A percentile compares a stretch with the other conserved stretches of the same genome.
phyloP scores from a whole-genome alignment of 805 yeast genomes.

The Nematodospora valgi region DNA sequence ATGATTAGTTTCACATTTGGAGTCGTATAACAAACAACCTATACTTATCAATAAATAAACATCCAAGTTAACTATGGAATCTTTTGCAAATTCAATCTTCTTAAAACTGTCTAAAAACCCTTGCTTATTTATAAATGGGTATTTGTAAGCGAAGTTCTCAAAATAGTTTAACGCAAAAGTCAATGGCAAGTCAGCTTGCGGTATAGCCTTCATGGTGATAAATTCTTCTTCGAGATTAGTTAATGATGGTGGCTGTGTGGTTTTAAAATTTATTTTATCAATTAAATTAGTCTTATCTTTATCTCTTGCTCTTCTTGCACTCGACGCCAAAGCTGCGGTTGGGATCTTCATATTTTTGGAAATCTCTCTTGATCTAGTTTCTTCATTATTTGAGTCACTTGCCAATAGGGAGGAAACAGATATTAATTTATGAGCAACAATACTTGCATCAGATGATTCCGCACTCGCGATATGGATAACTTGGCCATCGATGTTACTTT shows the following conservation, averaged over 20 bases:
- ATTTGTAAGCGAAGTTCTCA: conserved; percentile 32
- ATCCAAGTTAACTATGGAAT: conserved; percentile 36
- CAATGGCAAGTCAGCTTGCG: conserved; percentile 25
- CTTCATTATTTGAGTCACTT: conserved; percentile 7
- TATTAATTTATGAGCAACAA: conserved; percentile 17
- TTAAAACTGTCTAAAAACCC: conserved; percentile 19
- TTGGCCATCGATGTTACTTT: conserved; percentile 2
- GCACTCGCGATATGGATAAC: conserved; percentile 1
- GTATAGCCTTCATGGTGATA: conserved; percentile 31
- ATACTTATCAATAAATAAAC: conserved; percentile 36
- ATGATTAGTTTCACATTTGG: conserved; percentile 16
- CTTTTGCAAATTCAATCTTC: conserved; percentile 28
- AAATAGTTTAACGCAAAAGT: conserved; percentile 33
- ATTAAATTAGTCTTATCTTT: conserved; percentile 1
- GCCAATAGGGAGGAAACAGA: conserved; percentile 22
- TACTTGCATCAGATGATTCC: conserved; percentile 5
- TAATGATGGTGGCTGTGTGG: neutral
- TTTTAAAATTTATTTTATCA: conserved; percentile 3
- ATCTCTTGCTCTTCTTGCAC: conserved; percentile 8
- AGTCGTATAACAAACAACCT: conserved; percentile 36
- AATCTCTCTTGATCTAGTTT: neutral
- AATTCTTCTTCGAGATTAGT: conserved; percentile 26
- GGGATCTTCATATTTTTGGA: conserved; percentile 4
- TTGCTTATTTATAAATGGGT: conserved; percentile 31
- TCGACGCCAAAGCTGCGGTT: conserved; percentile 6